These are phyloP conservation scores for Dioscorea dumetorum DNA, from an alignment of 106 monocot species.

Conservation along the genomic window DNA sequence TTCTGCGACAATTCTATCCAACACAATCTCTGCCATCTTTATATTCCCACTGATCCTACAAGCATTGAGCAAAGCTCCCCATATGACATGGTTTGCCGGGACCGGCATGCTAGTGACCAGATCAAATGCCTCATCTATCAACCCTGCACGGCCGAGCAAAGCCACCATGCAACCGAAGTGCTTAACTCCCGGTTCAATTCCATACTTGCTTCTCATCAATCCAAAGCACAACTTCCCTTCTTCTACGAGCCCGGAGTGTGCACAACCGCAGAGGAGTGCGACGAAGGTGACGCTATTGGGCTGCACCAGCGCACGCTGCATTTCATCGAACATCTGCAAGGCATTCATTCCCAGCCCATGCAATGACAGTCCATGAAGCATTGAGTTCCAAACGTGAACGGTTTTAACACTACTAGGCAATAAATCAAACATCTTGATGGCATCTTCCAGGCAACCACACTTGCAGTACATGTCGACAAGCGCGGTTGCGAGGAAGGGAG, in stretches of 20 bases:
- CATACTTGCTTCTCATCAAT: conserved; percentile 9
- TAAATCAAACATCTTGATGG: conserved; percentile 10
- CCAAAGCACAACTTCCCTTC: conserved; percentile 14
- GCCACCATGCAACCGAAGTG: conserved; percentile 10
- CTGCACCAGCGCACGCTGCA: conserved; percentile 4
- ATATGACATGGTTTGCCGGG: conserved; percentile 6
- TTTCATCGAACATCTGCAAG: conserved; percentile 11
- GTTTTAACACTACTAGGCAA: background rate
- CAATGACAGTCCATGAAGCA: conserved; percentile 26
- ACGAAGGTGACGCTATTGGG: conserved; percentile 15
- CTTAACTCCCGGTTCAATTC: background rate
- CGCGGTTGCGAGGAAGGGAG: conserved; percentile 10
- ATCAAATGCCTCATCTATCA: conserved; percentile 18
- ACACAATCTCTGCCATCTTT: conserved; percentile 9
- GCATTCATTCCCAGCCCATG: conserved; percentile 18
- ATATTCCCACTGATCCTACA: conserved; percentile 10
- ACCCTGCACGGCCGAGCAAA: conserved; percentile 18
- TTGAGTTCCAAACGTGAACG: conserved; percentile 24
- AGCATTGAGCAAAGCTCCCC: conserved; percentile 18
- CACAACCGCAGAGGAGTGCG: conserved; percentile 14
- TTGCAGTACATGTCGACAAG: conserved; percentile 40
- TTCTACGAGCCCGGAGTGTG: conserved; percentile 5
- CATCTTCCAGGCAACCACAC: conserved; percentile 18
- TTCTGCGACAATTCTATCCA: conserved; percentile 1
- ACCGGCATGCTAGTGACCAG: background rate